Evolutionary conservation across 805 yeast genomes (phyloP).

Genomic region (Isabelozyma rhagii): DNA sequence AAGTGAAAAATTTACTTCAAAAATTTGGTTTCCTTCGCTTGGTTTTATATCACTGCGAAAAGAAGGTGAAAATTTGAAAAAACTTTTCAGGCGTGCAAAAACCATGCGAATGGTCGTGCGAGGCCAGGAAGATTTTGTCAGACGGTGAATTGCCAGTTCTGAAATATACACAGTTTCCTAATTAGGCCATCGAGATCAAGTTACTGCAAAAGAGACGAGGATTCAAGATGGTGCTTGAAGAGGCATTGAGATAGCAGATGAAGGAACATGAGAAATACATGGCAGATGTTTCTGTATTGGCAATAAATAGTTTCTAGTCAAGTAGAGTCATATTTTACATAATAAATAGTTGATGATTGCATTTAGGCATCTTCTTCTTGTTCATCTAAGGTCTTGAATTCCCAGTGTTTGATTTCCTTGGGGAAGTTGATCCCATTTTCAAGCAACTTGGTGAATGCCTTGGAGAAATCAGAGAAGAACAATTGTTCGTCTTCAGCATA

Average conservation of each 20-base stretch:
- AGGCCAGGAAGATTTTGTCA: neutral
- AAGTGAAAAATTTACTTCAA: neutral
- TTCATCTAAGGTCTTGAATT: slow-evolving; percentile 68
- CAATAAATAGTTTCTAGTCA: too few relatives aligned
- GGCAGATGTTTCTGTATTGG: too few relatives aligned
- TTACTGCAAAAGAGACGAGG: too few relatives aligned
- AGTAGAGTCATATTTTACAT: neutral
- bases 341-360: neutral
- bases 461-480: slow-evolving; percentile 49
- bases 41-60: neutral
- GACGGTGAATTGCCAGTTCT: neutral
- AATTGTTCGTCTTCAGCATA: slow-evolving; percentile 49
- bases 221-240: too few relatives aligned
- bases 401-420: slow-evolving; percentile 37
- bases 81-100: neutral
- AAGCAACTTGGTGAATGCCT: slow-evolving; percentile 43
- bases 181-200: too few relatives aligned
- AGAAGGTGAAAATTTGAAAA: neutral
- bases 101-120: neutral
- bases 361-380: slow-evolving; percentile 36
- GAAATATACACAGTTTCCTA: neutral
- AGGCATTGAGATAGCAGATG: too few relatives aligned
- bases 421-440: slow-evolving; percentile 52
- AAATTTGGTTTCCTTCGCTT: neutral
- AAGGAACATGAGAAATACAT: too few relatives aligned